Conservation (phyloP, 2,329 filamentous ascomycete genomes). For the Calonectria crousiana region DNA sequence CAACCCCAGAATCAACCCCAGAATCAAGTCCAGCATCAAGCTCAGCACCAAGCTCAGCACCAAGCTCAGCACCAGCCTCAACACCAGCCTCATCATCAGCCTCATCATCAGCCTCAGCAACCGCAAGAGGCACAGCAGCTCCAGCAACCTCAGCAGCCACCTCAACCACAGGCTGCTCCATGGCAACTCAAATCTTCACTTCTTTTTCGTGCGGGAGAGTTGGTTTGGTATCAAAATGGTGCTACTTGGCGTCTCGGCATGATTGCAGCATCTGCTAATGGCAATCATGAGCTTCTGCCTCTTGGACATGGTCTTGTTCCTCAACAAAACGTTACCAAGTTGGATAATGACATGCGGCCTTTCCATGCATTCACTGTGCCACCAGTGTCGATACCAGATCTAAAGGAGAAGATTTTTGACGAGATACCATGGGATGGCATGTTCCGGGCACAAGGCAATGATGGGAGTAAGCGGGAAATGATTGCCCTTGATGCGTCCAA, state of each 20-base stretch:
- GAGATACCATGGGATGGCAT: conserved; percentile 57
- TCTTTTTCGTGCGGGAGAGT: conserved; percentile 62
- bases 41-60: conserved; percentile 19
- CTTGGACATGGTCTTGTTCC: conserved; percentile 54
- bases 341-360: conserved; percentile 58
- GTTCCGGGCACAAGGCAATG: conserved; percentile 48
- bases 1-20: conserved; percentile 31
- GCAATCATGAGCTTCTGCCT: conserved; percentile 54
- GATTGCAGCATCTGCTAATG: conserved; percentile 49
- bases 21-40: conserved; percentile 18
- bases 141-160: conserved; percentile 34
- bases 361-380: conserved; percentile 66
- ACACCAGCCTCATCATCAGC: conserved; percentile 15
- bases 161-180: conserved; percentile 34
- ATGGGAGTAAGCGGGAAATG: conserved; percentile 54
- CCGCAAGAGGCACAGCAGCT: conserved; percentile 12
- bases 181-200: conserved; percentile 49
- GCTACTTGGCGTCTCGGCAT: conserved; percentile 63
- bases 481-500: conserved; percentile 64
- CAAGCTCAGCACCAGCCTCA: conserved; percentile 23
- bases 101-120: neutral
- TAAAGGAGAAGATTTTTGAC: conserved; percentile 56
- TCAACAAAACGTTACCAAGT: conserved; percentile 54
- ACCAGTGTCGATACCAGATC: conserved; percentile 52
- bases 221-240: conserved; percentile 63